These are phyloP conservation scores for Penicillium sp. DNA, from an alignment of 2,329 filamentous ascomycete genomes.

Conservation along the genomic window DNA sequence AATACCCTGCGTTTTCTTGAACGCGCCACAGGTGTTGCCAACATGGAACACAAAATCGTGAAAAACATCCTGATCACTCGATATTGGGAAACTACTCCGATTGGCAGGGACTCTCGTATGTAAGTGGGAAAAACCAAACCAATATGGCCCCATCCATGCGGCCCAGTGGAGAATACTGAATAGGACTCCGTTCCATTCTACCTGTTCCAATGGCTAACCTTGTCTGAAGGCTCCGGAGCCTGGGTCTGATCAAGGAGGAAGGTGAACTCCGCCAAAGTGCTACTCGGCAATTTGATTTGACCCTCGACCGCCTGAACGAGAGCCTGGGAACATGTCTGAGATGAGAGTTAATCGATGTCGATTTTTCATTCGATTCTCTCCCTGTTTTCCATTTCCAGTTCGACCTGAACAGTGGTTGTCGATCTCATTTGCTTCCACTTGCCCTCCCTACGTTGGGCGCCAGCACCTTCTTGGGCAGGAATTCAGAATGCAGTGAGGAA, in stretches of 20 bases:
- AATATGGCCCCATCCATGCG: not conserved
- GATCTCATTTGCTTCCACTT: conserved; percentile 18
- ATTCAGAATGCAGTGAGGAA: conserved; percentile 15
- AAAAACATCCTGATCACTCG: conserved; percentile 50
- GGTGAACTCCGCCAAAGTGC: conserved; percentile 37
- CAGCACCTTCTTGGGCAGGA: conserved; percentile 27
- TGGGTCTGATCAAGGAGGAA: conserved; percentile 33
- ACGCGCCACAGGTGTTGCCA: conserved; percentile 42
- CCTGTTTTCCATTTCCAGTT: not conserved
- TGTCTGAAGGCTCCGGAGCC: conserved; percentile 31
- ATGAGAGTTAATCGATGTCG: conserved; percentile 18
- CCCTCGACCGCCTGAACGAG: conserved; percentile 52
- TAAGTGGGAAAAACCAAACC: conserved; percentile 25
- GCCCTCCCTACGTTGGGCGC: conserved; percentile 23
- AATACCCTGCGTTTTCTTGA: conserved; percentile 54
- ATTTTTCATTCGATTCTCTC: not conserved
- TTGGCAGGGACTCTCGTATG: conserved; percentile 36
- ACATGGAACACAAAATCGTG: conserved; percentile 53
- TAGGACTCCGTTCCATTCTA: too few species aligned
- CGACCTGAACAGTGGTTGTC: conserved; percentile 6
- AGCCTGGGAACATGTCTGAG: conserved; percentile 51
- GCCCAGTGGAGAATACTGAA: not conserved
- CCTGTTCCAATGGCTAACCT: not conserved
- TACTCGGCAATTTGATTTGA: conserved; percentile 48
- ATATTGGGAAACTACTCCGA: conserved; percentile 46